Base-by-base conservation (phyloP, 768 basidiomycete genomes). In the Boletus speciosus region DNA sequence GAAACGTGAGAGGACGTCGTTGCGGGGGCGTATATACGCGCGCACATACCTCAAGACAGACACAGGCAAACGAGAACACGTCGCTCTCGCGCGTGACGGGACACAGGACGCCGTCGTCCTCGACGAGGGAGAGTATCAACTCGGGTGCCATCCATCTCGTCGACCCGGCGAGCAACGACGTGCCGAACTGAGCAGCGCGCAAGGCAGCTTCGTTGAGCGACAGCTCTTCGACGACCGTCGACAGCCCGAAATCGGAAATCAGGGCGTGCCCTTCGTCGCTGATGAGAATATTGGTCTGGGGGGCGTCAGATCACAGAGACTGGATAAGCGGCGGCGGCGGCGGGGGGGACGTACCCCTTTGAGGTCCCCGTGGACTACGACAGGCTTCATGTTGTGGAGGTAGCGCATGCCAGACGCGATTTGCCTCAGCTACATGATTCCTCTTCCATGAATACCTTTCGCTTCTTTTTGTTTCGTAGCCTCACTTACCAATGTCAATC, bases 161-260 rank as follows among this genome's bases (percentile, higher is more conserved):
- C 36, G 73, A 70, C 3, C 71, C 74, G 3, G 67, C 73, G 25
- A 70, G 58, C 23, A 66, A 49, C 16, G 73, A 68, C 14, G 73
- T 71, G 40, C 59, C 61, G 8, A 66, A 50, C 32, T 67, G 73
- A 5, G 54, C 51, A 6, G 61, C 59, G 8, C 66, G 66, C 44
- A 65, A 31, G 3, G 52, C 39, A 0, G 53, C 51, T 37, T 72
- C 62, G 2, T 63, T 59, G 52, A 71, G 69, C 27, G 74, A 67
- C 44, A 83, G 71, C 19, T 84, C 82, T 55, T 80, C 80, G 43
- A 80, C 73, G 49, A 84, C 79, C 52, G 77, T 80, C 23, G 81
- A 82, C 6, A 84, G 67, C 3, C 84, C 84, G 55, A 85, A 85
- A 62, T 85, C 84, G 1, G 81, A 81, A 42, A 84, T 80, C 54